Conservation (phyloP, 2,329 filamentous ascomycete species). For the Arthrobotrys musiformis region DNA sequence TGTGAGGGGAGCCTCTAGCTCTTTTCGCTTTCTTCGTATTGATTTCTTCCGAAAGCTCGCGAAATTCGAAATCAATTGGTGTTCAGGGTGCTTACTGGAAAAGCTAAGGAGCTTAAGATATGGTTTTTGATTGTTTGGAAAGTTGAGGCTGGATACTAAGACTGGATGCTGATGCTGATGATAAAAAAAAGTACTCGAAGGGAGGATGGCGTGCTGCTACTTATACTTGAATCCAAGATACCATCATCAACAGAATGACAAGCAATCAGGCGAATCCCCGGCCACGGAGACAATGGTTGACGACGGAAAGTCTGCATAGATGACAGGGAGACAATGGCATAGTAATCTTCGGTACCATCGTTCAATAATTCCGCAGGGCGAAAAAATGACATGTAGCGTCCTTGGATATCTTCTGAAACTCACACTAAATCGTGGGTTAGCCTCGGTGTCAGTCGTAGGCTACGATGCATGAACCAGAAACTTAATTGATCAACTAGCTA, state of each 20-base stretch:
- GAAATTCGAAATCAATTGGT: neutral
- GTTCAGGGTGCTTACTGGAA: neutral
- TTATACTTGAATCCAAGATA: neutral
- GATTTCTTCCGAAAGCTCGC: too few relatives aligned
- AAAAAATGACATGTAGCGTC: neutral
- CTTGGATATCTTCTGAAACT: neutral
- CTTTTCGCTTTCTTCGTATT: too few relatives aligned
- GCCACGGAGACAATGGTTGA: neutral
- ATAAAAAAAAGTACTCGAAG: neutral
- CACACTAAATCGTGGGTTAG: neutral
- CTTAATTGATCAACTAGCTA: neutral
- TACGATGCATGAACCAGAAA: neutral
- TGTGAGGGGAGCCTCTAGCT: too few relatives aligned
- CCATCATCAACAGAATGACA: neutral
- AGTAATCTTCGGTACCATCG: slow-evolving; percentile 19
- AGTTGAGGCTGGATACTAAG: slow-evolving; percentile 6
- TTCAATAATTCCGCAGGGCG: slow-evolving; percentile 10
- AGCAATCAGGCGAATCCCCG: neutral
- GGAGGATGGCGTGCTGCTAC: slow-evolving; percentile 10
- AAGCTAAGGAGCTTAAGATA: slow-evolving; percentile 8
- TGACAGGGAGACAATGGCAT: slow-evolving; percentile 5
- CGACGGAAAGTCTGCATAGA: neutral
- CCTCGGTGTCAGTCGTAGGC: too few relatives aligned
- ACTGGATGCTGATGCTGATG: slow-evolving; percentile 13
- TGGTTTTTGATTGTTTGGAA: slow-evolving; percentile 10